Evolutionary conservation across 192 early-diverging fungal genomes (phyloP).

Genomic region (Chytriomyces confervae): DNA sequence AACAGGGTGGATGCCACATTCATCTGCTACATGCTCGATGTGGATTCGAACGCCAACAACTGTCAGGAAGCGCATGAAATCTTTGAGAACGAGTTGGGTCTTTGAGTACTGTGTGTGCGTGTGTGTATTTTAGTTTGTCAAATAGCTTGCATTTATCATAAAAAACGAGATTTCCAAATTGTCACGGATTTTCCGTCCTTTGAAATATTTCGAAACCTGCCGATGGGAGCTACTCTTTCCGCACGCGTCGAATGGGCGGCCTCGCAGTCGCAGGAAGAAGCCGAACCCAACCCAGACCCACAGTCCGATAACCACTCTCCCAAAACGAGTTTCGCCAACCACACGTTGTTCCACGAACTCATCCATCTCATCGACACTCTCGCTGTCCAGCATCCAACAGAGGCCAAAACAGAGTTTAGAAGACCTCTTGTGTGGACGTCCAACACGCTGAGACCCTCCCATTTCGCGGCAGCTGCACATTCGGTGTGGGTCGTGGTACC

Average conservation of each 20-base stretch:
- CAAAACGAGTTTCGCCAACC: slow-evolving; percentile 53
- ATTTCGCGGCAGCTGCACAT: slow-evolving; percentile 33
- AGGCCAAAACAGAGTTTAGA: slow-evolving; percentile 57
- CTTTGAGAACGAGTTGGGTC: slow-evolving; percentile 39
- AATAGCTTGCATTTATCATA: background rate
- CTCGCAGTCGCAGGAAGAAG: background rate
- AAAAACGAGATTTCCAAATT: background rate
- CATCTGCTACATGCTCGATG: slow-evolving; percentile 80
- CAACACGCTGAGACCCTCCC: slow-evolving; percentile 34
- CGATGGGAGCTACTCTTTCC: slow-evolving; percentile 58
- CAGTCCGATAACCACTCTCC: slow-evolving; percentile 14
- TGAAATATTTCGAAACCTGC: too few species aligned
- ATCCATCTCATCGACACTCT: slow-evolving; percentile 52
- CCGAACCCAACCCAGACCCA: background rate
- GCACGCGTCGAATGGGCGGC: slow-evolving; percentile 41
- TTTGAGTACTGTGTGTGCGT: slow-evolving; percentile 7
- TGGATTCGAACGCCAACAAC: slow-evolving; percentile 62
- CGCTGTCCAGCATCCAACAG: slow-evolving; percentile 48
- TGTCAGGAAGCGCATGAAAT: slow-evolving; percentile 53
- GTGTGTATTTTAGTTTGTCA: background rate
- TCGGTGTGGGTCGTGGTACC: slow-evolving; percentile 30
- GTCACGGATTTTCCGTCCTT: slow-evolving; percentile 17
- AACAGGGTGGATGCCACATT: slow-evolving; percentile 77
- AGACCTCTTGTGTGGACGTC: slow-evolving; percentile 52
- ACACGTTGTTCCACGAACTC: slow-evolving; percentile 55